Base-by-base conservation (phyloP, 1,284 basidiomycete species). In the Marasmius fiardii region DNA sequence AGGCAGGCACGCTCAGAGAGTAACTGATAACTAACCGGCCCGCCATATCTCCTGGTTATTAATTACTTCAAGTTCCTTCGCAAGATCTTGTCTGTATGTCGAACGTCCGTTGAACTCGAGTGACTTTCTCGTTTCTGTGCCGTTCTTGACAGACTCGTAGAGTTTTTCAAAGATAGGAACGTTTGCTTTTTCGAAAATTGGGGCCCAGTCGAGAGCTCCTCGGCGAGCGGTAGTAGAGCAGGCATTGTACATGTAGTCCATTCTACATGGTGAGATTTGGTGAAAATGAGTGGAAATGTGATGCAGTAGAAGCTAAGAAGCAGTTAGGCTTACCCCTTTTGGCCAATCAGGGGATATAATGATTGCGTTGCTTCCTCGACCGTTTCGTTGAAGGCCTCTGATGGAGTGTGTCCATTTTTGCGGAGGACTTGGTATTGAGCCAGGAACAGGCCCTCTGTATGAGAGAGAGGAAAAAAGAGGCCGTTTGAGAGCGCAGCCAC, bases 161-260 rank as follows among this genome's bases (percentile, higher is more conserved):
- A 99, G 88, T 67, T 84, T 72, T 78, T 98, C 93, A 71, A 99
- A 98, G 65, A 99, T 81, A 61, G 96, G 95, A 56, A 88, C 70
- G 81, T 95, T 96, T 61, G 94, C 86, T 76, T 92, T 87, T 76
- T 98, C 92, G 74, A 98, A 98, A 72, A 93, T 80, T 64, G 95
- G 95, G n/a, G 96, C 95, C 97, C 97, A 99, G 83, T 99, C 97
- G 56, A 97, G 90, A 47, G 95, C 95, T 69, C 96, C 97, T 63
- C 96, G 95, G 66, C 96, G 95, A 56, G 97, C 97, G 53, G 97
- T 99, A 63, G 96, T 99, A 39, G 97, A 99, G 82, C 97, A 99
- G 48, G 95, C 95, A 69, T 90, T 90, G 83, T 89, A 98, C 96
- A 98, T 98, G 87, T 98, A 98, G 80, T 99, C 96, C 97, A 98